phyloP scores from a whole-genome alignment of 2,329 filamentous ascomycete species.

The Calonectria pteridis region DNA sequence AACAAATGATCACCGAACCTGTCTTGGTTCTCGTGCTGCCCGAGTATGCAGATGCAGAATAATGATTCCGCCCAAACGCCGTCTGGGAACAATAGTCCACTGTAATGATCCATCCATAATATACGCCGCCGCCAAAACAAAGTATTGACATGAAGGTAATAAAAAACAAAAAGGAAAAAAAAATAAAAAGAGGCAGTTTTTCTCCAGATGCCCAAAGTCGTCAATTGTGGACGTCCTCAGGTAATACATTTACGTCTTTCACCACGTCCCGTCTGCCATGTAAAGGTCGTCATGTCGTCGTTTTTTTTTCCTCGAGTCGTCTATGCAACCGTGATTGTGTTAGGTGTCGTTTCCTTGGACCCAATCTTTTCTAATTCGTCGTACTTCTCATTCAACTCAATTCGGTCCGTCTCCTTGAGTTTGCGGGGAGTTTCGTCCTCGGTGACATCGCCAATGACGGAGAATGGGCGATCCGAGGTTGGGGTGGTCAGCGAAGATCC shows the following conservation, averaged over 20 bases:
- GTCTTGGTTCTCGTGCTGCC: slow-evolving; percentile 40
- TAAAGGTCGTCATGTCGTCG: slow-evolving; percentile 36
- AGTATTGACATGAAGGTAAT: slow-evolving; percentile 44
- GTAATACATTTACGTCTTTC: slow-evolving; percentile 36
- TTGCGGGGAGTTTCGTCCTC: slow-evolving; percentile 50
- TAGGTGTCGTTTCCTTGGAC: slow-evolving; percentile 42
- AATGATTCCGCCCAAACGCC: slow-evolving; percentile 41
- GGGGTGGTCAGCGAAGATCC: slow-evolving; percentile 54
- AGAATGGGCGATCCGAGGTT: slow-evolving; percentile 52
- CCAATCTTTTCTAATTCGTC: slow-evolving; percentile 38
- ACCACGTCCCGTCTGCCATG: slow-evolving; percentile 39
- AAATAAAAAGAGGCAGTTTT: slow-evolving; percentile 28
- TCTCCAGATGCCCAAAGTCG: slow-evolving; percentile 36
- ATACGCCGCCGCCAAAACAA: slow-evolving; percentile 44
- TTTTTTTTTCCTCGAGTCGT: slow-evolving; percentile 15
- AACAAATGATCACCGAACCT: slow-evolving; percentile 31
- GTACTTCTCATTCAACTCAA: slow-evolving; percentile 40
- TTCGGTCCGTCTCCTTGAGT: slow-evolving; percentile 38
- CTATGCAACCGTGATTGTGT: slow-evolving; percentile 44
- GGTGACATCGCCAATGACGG: slow-evolving; percentile 47
- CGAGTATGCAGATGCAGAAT: slow-evolving; percentile 37
- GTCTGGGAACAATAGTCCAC: slow-evolving; percentile 21
- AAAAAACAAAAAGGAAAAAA: neutral
- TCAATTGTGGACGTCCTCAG: slow-evolving; percentile 31
- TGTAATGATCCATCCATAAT: slow-evolving; percentile 38